Conservation (phyloP, 768 basidiomycete genomes). For the Tricholoma furcatifolium region DNA sequence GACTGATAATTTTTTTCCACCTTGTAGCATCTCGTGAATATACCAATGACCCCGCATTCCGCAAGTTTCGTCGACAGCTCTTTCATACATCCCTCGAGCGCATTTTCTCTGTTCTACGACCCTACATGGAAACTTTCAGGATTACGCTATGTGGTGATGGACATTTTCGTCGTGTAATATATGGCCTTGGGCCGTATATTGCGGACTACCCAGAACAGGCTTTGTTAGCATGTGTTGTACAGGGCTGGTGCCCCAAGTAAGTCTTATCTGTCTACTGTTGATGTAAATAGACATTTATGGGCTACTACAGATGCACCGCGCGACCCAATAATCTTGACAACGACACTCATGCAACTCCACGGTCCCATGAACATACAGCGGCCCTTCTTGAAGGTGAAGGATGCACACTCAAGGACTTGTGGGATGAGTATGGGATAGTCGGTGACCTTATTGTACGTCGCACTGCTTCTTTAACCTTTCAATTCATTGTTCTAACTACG, state of each 20-base stretch:
- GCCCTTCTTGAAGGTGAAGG: too few species aligned
- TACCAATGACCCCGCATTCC: conserved; percentile 1
- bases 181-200: too few species aligned
- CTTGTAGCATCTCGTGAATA: conserved; percentile 4
- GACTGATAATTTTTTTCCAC: not conserved
- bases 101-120: conserved; percentile 23
- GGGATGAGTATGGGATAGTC: conserved; percentile 25
- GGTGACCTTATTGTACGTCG: too few species aligned
- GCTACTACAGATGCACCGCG: conserved; percentile 12
- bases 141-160: conserved; percentile 24
- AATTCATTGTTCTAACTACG: too few species aligned
- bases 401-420: conserved; percentile 13
- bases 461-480: too few species aligned
- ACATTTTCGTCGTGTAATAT: too few species aligned
- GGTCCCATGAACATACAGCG: not conserved
- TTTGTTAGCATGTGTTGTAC: too few species aligned
- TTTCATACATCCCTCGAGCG: too few species aligned
- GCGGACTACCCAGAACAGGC: too few species aligned
- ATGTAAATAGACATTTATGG: not conserved
- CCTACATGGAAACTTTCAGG: conserved; percentile 22
- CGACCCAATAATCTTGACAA: conserved; percentile 2
- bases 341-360: not conserved
- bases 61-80: too few species aligned
- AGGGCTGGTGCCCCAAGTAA: conserved; percentile 29
- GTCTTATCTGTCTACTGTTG: conserved; percentile 2